Evolutionary conservation across 768 basidiomycete species (phyloP), one percentile per base, ranked within the genome.

Genomic region (Mycena galopus): DNA sequence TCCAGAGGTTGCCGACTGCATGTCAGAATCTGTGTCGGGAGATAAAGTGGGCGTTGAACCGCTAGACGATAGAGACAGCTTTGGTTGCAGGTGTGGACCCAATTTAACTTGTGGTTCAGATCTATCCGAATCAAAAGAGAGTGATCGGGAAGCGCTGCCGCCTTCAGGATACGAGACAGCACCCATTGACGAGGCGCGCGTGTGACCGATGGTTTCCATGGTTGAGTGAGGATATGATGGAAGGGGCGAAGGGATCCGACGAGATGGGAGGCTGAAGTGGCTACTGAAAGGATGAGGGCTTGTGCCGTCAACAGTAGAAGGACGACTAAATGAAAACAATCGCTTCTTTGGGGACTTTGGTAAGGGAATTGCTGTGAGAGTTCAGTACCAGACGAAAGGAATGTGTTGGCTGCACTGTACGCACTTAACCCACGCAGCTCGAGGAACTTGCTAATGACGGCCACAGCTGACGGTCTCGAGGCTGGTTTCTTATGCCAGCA

Each of bases 401-500:
- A 51, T 50, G 23, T 6, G 9, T 6, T 5, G 37, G 14, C 1
- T 53, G 11, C 17, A 21, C 25, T 44, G 12, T 32, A 19, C 39
- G 17, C 74, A 76, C 65, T 73, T 77, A 10, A 82, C 73, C 35
- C 76, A 72, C 58, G 76, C 65, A 23, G 35, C 3, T 53, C 29
- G 51, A 44, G 53, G 8, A 85, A 67, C 27, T 66, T 74, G 3
- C 60, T 70, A 61, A 79, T 82, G 32, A 87, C 76, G 17, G 76
- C 73, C 35, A 81, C 73, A 75, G 86, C 85, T 19, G 83, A 79
- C 21, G 87, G 87, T 19, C 87, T 78, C 4, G 75, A 70, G 47
- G 79, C 77, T 25, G 86, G 85, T 65, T 82, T 81, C 57, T 76
- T 80, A 29, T 81, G 70, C 87, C 87, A 88, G 67, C 88, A 88